Percentiles rank a stretch among this genome's conserved stretches.
Evolutionary conservation across 352 stramenopile genomes (phyloP).

Genomic region (Discostella stelligera): DNA sequence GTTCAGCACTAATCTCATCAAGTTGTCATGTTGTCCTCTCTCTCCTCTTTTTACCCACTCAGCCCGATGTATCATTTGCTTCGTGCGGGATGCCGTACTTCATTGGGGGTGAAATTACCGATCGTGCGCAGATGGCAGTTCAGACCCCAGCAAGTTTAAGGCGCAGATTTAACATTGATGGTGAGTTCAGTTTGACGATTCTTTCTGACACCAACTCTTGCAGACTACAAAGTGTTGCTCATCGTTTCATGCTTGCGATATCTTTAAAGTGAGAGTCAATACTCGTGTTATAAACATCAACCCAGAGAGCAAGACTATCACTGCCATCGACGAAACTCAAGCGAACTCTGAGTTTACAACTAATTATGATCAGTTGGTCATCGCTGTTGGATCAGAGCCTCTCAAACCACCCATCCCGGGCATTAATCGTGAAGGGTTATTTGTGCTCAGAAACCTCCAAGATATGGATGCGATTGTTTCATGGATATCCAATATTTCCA

Average conservation of each 20-base stretch:
- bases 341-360: conserved; percentile 11
- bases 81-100: conserved; percentile 82
- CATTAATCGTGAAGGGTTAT: conserved; percentile 70
- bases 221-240: neutral
- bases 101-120: conserved; percentile 68
- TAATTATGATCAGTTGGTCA: conserved; percentile 74
- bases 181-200: conserved; percentile 9
- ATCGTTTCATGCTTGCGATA: neutral
- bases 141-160: conserved; percentile 69
- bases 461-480: conserved; percentile 73
- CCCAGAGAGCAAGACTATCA: conserved; percentile 59
- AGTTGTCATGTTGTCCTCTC: neutral
- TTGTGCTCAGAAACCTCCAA: conserved; percentile 69
- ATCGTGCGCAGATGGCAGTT: conserved; percentile 63
- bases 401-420: conserved; percentile 77
- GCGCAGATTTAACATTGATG: conserved; percentile 71
- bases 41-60: neutral
- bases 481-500: conserved; percentile 59
- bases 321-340: conserved; percentile 49
- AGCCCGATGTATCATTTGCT: conserved; percentile 76
- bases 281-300: conserved; percentile 66
- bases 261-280: conserved; percentile 56
- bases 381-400: conserved; percentile 69
- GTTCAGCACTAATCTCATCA: neutral
- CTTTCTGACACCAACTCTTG: neutral